Evolutionary conservation across 495 filamentous ascomycete species (phyloP).

Genomic region (Aspergillus avenaceus): DNA sequence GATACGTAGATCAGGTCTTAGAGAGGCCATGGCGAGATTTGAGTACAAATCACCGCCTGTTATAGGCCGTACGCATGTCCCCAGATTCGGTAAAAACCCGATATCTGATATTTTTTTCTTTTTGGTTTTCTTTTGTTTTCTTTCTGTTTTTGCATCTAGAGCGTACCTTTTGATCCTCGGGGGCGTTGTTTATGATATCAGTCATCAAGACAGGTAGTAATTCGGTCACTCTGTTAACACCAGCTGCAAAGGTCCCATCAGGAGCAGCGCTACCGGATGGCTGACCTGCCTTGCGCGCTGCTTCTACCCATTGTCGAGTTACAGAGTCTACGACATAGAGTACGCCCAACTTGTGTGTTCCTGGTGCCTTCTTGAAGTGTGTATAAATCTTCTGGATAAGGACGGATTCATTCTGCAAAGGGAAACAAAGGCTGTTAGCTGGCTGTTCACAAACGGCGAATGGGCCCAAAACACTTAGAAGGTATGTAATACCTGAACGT

Average conservation of each 20-base stretch:
- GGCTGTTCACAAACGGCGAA: not conserved
- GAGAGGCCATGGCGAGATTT: constrained; percentile 15
- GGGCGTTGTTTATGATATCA: constrained; percentile 84
- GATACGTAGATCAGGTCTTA: constrained; percentile 33
- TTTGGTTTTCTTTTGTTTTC: no score
- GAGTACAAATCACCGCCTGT: constrained; percentile 12
- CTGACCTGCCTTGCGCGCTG: constrained; percentile 82
- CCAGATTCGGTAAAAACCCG: constrained; percentile 24
- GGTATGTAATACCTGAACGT: constrained; percentile 77
- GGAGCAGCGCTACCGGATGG: constrained; percentile 67
- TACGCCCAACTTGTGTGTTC: constrained; percentile 95
- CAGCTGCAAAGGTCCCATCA: constrained; percentile 91
- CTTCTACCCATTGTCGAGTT: constrained; percentile 96
- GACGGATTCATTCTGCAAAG: constrained; percentile 80
- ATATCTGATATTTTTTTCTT: no score
- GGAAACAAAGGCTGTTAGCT: constrained; percentile 29
- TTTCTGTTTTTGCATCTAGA: constrained; percentile 32
- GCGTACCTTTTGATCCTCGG: constrained; percentile 98
- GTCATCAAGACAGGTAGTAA: constrained; percentile 90
- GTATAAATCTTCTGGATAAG: constrained; percentile 95
- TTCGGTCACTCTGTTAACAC: constrained; percentile 95
- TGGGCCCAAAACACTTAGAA: not conserved
- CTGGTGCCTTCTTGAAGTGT: constrained; percentile 93
- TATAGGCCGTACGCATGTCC: constrained; percentile 28
- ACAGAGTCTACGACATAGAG: constrained; percentile 99